Conservation (phyloP, 2,329 filamentous ascomycete species). For the Alternaria tenuissima region DNA sequence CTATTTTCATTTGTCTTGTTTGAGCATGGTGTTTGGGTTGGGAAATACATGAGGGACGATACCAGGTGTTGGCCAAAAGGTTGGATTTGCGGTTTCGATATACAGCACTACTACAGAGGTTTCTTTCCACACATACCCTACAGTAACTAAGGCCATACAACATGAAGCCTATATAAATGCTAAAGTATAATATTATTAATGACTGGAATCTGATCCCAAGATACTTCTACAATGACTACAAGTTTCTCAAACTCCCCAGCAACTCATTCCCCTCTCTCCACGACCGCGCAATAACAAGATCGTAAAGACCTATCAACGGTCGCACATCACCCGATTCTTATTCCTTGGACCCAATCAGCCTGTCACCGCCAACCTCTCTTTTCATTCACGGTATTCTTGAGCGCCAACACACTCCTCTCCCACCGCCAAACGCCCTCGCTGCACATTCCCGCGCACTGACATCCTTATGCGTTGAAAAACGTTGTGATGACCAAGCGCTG, state of each 20-base stretch:
- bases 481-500: background rate
- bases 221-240: background rate
- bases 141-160: background rate
- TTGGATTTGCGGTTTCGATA: background rate
- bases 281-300: background rate
- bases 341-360: too few relatives aligned
- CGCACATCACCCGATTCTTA: accelerated
- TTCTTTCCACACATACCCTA: background rate
- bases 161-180: background rate
- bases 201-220: background rate
- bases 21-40: background rate
- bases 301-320: background rate
- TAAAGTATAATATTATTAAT: background rate
- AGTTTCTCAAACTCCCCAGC: background rate
- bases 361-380: background rate
- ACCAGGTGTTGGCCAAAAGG: background rate
- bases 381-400: background rate
- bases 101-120: background rate
- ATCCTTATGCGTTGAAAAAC: background rate
- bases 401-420: background rate
- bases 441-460: slow-evolving; percentile 4
- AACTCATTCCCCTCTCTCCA: background rate
- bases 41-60: background rate
- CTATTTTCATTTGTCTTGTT: background rate
- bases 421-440: slow-evolving; percentile 14